A percentile compares a stretch with the other conserved stretches of the same genome.
Conservation (phyloP, 2,329 filamentous ascomycete genomes). For the Magnaporthales sp. region DNA sequence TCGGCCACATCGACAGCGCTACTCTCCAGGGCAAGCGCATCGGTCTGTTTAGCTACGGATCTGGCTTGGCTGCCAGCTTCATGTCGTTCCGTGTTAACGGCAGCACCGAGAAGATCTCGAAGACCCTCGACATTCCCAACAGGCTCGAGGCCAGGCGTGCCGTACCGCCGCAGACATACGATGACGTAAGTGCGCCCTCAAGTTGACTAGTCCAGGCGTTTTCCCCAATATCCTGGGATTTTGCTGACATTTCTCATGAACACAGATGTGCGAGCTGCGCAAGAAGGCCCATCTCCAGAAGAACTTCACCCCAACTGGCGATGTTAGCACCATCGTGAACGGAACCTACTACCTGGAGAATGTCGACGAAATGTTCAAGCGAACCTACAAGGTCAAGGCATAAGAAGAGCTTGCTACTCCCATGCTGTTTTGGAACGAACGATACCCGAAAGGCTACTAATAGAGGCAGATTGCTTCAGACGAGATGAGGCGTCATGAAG, state of each 20-base stretch:
- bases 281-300: constrained; percentile 80
- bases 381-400: constrained; percentile 67
- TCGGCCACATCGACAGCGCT: constrained; percentile 55
- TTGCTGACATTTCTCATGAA: not conserved
- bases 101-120: constrained; percentile 57
- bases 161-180: constrained; percentile 65
- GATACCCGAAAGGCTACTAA: not conserved
- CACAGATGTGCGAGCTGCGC: constrained; percentile 67
- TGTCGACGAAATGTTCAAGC: constrained; percentile 80
- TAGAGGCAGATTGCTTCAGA: not conserved
- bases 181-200: constrained; percentile 46
- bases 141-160: constrained; percentile 57
- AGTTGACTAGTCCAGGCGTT: not conserved
- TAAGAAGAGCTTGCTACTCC: constrained; percentile 28
- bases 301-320: constrained; percentile 63
- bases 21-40: constrained; percentile 63
- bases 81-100: constrained; percentile 66
- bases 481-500: not conserved
- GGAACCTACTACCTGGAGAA: constrained; percentile 73
- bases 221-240: not conserved
- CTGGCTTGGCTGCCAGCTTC: constrained; percentile 64
- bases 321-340: constrained; percentile 53
- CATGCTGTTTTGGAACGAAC: not conserved
- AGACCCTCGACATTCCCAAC: constrained; percentile 61
- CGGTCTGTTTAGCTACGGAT: constrained; percentile 72